Conservation (phyloP, 140 eudicot genomes). For the Anethum foeniculum region DNA sequence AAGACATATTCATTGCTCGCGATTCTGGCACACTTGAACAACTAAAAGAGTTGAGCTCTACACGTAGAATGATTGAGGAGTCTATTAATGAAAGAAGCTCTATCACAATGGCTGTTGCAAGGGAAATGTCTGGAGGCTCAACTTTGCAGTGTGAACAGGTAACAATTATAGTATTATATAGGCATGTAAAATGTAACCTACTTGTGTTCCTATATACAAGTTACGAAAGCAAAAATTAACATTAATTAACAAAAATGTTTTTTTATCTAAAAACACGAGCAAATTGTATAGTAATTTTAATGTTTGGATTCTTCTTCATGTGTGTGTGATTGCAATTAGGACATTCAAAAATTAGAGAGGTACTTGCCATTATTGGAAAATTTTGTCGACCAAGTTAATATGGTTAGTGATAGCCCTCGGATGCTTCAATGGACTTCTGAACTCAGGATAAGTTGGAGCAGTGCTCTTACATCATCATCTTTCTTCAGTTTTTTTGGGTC, state of each 20-base stretch:
- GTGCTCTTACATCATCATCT: constrained; percentile 48
- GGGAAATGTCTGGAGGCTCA: constrained; percentile 78
- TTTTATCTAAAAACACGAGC: not conserved
- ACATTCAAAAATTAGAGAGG: constrained; percentile 49
- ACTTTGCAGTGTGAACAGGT: constrained; percentile 76
- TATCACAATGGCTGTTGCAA: constrained; percentile 70
- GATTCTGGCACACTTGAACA: constrained; percentile 73
- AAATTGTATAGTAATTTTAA: not conserved
- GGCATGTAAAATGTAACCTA: not conserved
- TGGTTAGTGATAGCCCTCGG: constrained; percentile 17
- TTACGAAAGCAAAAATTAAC: not conserved
- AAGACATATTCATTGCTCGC: constrained; percentile 33
- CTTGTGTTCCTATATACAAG: not conserved
- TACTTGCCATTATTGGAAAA: constrained; percentile 68
- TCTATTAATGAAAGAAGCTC: constrained; percentile 46
- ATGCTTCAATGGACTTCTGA: constrained; percentile 39
- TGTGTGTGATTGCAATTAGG: constrained; percentile 27
- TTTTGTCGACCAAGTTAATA: constrained; percentile 41
- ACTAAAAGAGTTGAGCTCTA: constrained; percentile 65
- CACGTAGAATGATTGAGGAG: constrained; percentile 47
- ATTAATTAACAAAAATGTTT: not conserved
- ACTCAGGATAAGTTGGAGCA: constrained; percentile 69
- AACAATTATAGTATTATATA: not conserved
- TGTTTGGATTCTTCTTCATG: not conserved
- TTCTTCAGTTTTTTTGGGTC: constrained; percentile 36